Evolutionary conservation across 257 asterid species (phyloP), one percentile per base, ranked within the genome.

Genomic region (Voacanga thouarsii): DNA sequence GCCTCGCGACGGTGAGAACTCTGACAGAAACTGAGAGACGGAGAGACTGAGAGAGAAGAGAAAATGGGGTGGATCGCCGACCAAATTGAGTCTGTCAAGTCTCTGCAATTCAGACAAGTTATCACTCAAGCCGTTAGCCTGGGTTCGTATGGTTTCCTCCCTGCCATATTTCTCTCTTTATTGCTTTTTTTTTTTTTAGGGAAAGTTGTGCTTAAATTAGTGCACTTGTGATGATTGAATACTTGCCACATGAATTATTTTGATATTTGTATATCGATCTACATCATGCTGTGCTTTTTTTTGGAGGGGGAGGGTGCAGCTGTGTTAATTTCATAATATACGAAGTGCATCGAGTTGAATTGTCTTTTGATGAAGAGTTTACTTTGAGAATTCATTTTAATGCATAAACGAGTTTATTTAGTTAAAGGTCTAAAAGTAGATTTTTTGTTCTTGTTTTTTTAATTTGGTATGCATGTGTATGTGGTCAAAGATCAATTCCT

Each of bases 41-140:
- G 26, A 23, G 45, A 24, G 57, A 41, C 37, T 30, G 81, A 78
- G 56, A 37, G 59, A 71, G 75, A 70, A 53, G 28, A 71, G 41
- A 81, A 78, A 43, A 93, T 96, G 99, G 99, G 92, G 72, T 93
- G 99, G 99, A 88, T 96, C 84, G 91, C 95, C 57, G 98, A 96
- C 77, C 99, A 96, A 83, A 89, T 96, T 86, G 97, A 93, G 78
- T 92, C 99, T 4, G 64, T 96, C 80, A 96, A 90, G 86, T 93
- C 99, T 21, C 71, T 94, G 74, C 91, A 93, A 74, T 86, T 89
- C 85, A 85, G 99, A 82, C 99, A 96, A 89, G 84, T 88, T 66
- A 83, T 93, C 77, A 92, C 92, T 56, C 99, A 94, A 84, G 90
- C 90, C 70, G 81, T 94, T 80, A 91, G 92, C 83, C 96, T 94